A percentile compares a stretch with the other conserved stretches of the same genome.
Evolutionary conservation across 805 yeast species (phyloP).

Genomic region (Wickerhamiella spandovensis): DNA sequence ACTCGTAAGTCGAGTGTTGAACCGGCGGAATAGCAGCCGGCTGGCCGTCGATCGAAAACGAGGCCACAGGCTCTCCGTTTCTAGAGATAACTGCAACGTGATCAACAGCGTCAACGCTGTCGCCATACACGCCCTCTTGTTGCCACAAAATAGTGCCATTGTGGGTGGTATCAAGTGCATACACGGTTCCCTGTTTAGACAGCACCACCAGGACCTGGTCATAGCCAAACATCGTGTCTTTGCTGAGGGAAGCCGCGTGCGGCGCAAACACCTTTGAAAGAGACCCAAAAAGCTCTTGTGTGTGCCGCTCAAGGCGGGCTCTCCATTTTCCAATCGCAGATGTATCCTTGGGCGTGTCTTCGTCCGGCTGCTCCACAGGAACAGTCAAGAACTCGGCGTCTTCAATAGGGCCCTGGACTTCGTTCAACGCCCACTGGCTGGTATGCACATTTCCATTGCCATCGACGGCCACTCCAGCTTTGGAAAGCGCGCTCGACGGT

Average conservation of each 20-base stretch:
- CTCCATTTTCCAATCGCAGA: background rate
- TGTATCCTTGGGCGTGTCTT: background rate
- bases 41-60: background rate
- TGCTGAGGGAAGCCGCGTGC: slow-evolving; percentile 6
- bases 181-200: slow-evolving; percentile 19
- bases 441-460: background rate
- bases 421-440: background rate
- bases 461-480: background rate
- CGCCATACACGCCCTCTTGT: background rate
- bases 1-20: background rate
- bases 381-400: background rate
- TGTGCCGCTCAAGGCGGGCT: background rate
- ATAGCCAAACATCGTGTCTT: slow-evolving; percentile 23
- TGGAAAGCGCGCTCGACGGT: background rate
- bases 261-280: background rate
- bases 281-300: background rate
- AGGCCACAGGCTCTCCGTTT: background rate
- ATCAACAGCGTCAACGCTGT: slow-evolving; percentile 10
- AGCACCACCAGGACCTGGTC: slow-evolving; percentile 22
- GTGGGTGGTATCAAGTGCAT: slow-evolving; percentile 21
- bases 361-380: background rate
- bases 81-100: slow-evolving; percentile 10
- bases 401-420: background rate
- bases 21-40: background rate
- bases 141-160: background rate